Evolutionary conservation across 495 filamentous ascomycete genomes (phyloP).

Genomic region (Penicillium odoratum): DNA sequence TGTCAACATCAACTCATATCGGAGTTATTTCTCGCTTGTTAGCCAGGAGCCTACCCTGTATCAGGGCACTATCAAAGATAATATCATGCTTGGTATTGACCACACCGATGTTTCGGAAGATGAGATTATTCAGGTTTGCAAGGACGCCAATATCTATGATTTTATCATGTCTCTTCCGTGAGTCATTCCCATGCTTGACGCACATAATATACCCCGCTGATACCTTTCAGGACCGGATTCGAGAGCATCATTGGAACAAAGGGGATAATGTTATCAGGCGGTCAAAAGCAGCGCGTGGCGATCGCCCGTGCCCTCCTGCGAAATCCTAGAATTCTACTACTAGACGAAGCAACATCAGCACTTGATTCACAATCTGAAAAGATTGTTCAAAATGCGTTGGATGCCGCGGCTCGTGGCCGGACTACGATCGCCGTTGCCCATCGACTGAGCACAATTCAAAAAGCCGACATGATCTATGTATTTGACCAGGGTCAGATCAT

Average conservation of each 20-base stretch:
- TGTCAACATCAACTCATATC: slow-evolving; percentile 75
- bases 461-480: slow-evolving; percentile 82
- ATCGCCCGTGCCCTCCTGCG: slow-evolving; percentile 73
- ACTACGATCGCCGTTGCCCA: slow-evolving; percentile 82
- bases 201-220: background rate
- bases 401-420: slow-evolving; percentile 68
- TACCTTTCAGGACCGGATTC: slow-evolving; percentile 61
- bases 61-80: slow-evolving; percentile 81
- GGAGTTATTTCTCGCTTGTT: slow-evolving; percentile 75
- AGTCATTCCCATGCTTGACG: slow-evolving; percentile 17
- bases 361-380: slow-evolving; percentile 82
- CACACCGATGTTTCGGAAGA: slow-evolving; percentile 68
- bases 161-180: slow-evolving; percentile 76
- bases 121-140: slow-evolving; percentile 62
- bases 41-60: slow-evolving; percentile 87
- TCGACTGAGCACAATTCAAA: slow-evolving; percentile 75
- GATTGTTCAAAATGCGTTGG: slow-evolving; percentile 78
- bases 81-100: slow-evolving; percentile 70
- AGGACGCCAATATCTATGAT: slow-evolving; percentile 88
- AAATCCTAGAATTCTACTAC: slow-evolving; percentile 67
- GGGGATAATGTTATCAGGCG: slow-evolving; percentile 75
- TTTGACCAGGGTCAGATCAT: slow-evolving; percentile 74
- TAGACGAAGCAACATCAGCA: slow-evolving; percentile 83
- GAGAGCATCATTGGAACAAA: slow-evolving; percentile 76
- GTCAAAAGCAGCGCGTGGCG: slow-evolving; percentile 82